A percentile compares a stretch with the other conserved stretches of the same genome.
phyloP scores from a whole-genome alignment of 2,329 filamentous ascomycete genomes.

The Rutstroemia sp. region DNA sequence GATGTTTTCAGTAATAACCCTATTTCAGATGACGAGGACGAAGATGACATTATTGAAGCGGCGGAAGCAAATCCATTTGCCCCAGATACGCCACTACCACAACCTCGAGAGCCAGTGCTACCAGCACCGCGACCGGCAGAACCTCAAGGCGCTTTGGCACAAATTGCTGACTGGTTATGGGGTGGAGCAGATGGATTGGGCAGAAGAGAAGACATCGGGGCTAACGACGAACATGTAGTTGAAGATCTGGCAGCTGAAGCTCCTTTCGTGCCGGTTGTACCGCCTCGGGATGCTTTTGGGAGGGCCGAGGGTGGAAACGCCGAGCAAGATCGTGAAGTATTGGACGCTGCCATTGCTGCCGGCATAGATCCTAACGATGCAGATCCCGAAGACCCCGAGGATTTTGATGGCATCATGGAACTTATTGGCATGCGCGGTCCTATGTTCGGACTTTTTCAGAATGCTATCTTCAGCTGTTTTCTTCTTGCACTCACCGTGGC shows the following conservation, averaged over 20 bases:
- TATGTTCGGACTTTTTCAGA: conserved; percentile 82
- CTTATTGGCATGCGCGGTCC: conserved; percentile 95
- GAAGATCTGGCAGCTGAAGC: conserved; percentile 52
- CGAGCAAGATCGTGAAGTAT: conserved; percentile 48
- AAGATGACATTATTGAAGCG: conserved; percentile 5
- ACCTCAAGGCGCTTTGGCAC: conserved; percentile 34
- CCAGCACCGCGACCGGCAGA: conserved; percentile 13
- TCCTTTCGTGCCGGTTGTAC: conserved; percentile 46
- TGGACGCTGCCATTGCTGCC: conserved; percentile 57
- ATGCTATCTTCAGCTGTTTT: conserved; percentile 88
- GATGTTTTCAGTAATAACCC: conserved; percentile 21
- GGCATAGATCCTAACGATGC: conserved; percentile 70
- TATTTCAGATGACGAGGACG: conserved; percentile 17
- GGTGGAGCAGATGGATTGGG: conserved; percentile 40
- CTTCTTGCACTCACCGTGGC: conserved; percentile 83
- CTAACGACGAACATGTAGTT: conserved; percentile 52
- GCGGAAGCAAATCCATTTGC: conserved; percentile 13
- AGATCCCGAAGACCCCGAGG: conserved; percentile 79
- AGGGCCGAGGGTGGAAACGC: conserved; percentile 26
- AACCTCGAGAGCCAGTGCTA: conserved; percentile 11
- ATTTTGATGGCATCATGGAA: conserved; percentile 93
- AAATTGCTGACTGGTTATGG: conserved; percentile 55
- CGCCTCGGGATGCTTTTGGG: conserved; percentile 17
- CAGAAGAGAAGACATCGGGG: conserved; percentile 35
- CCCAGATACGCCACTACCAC: conserved; percentile 15